Evolutionary conservation across 345 rosid genomes (phyloP).

Genomic region (Lumnitzera racemosa): DNA sequence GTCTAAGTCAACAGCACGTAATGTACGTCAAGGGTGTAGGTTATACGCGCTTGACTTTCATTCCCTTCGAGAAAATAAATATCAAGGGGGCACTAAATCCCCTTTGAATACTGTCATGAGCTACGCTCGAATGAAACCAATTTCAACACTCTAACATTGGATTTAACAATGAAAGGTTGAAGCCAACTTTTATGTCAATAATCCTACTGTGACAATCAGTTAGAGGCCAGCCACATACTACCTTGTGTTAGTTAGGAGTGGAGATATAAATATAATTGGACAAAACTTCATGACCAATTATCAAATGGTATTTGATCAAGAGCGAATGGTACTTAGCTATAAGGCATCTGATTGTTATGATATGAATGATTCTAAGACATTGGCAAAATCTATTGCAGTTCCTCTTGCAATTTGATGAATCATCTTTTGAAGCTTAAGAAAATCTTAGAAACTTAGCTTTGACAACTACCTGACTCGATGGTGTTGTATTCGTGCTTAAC

Average conservation of each 20-base stretch:
- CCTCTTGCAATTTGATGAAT: no score
- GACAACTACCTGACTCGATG: no score
- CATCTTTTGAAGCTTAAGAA: no score
- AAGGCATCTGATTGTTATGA: constrained; percentile 48
- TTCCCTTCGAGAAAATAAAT: background rate
- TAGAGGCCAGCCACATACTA: constrained; percentile 53
- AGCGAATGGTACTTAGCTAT: constrained; percentile 61
- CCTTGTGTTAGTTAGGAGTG: constrained; percentile 63
- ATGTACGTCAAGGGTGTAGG: no score
- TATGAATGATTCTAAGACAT: no score
- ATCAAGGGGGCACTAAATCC: no score
- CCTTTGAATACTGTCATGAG: no score
- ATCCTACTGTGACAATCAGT: constrained; percentile 34
- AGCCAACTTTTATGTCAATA: constrained; percentile 31
- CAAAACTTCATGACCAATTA: constrained; percentile 88
- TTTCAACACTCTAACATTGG: constrained; percentile 35
- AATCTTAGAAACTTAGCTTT: no score
- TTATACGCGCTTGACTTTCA: background rate
- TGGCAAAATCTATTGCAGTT: no score
- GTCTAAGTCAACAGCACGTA: no score
- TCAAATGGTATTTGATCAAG: constrained; percentile 58
- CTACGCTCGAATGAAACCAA: constrained; percentile 20
- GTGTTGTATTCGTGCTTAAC: no score
- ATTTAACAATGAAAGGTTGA: constrained; percentile 82
- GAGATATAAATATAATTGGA: constrained; percentile 69